Evolutionary conservation across 768 basidiomycete species (phyloP), one percentile per base, ranked within the genome.

Genomic region (Polyporus arcularius): DNA sequence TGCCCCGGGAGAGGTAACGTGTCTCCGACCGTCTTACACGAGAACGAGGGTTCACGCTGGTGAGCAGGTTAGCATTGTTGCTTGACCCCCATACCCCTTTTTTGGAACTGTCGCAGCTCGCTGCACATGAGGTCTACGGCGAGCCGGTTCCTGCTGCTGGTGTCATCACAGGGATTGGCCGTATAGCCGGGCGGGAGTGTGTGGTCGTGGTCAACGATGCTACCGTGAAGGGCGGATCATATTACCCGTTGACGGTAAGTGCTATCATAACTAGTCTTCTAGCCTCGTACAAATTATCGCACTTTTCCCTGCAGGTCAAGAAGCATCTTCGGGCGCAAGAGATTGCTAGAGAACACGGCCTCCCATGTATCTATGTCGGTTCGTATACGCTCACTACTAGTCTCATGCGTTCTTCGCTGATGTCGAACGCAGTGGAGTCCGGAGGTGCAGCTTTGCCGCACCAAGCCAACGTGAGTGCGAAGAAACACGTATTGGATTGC

Each of bases 291-390:
- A 26, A 48, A 28, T 39, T 46, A 26, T 30, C 28, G 18, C 4
- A 32, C 11, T 8, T 14, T 18, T 10, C 12, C 26, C 0, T 38
- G 9, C 57, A 89, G 84, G 90, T 98, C 67, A 98, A 97, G 85
- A 98, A 98, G 72, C 95, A 98, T 67, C 75, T 98, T 28, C 85
- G 95, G 18, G 96, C 95, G 0, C 95, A 98, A 71, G 93, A 97
- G 71, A 88, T 98, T 62, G 95, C 95, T n/a, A 79, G 87, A 60
- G 94, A 96, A 76, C 90, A 96, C 70, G 82, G 86, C 4, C 75
- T 97, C 35, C 94, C 95, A 10, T 96, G 94, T 72, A 84, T 98
- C 43, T 98, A 98, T 74, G 80, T 96, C 60, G 94, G 94, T 94
- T 70, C 26, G 88, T 70, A 35, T 11, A 35, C 1, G 38, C 31